Base-by-base conservation (phyloP, 2,329 filamentous ascomycete species). In the Penicillium sp. region DNA sequence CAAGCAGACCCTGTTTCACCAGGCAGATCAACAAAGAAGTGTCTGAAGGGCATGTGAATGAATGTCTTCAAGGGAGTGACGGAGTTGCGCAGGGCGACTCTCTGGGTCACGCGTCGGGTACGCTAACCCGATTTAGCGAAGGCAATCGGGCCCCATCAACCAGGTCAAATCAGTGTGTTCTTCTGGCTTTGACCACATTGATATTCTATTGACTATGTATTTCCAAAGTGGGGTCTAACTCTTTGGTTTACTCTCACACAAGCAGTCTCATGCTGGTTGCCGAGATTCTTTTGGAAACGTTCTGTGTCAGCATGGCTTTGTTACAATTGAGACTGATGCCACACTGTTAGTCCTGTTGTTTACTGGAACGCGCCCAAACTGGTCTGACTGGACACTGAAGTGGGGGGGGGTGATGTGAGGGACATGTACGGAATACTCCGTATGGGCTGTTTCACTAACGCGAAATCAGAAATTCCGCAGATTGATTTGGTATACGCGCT, bases 41-140 rank as follows among this genome's bases (percentile, higher is more conserved):
- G 48, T 55, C 33, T 50, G 43, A 52, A 51, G 17, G 42, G 22
- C 47, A 45, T 45, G 35, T 39, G 47, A 49, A 49, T 45, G 47
- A 46, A 49, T 45, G 47, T 49, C 41, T 49, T 48, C 53, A 45
- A 55, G 53, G 56, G 57, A 56, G 56, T 59, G 61, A 61, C 55
- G 58, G 51, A 52, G 51, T 55, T 60, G 55, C 50, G 55, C 60
- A 62, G 59, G 61, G 61, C 61, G 58, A 62, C 54, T 56, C 62
- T 60, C 53, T 56, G 52, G 56, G 65, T 69, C 66, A 69, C 66
- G 66, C 66, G 66, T 68, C 66, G 62, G 65, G 29, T 49, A 52
- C 65, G 61, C 66, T 69, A 69, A 58, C 66, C 65, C 26, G 26
- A 60, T 58, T 53, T n/a, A 57, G 56, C 28, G 41, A 34, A 35